phyloP scores from a whole-genome alignment of 2,329 filamentous ascomycete species.

The Zasmidium cellare region DNA sequence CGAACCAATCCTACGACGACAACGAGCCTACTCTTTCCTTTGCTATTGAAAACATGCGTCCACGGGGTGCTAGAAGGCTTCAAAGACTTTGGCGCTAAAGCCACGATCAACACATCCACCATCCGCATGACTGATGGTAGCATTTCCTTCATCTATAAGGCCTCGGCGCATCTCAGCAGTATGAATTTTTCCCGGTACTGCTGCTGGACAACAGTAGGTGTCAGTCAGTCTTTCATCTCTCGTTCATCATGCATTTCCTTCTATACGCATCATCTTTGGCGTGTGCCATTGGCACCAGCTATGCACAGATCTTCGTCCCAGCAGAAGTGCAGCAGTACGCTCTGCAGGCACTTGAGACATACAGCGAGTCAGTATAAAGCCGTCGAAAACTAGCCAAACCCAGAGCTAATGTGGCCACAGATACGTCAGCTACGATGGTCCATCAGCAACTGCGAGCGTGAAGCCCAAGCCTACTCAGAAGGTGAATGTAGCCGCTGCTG shows the following conservation, averaged over 20 bases:
- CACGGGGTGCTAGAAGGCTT: neutral
- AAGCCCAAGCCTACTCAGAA: neutral
- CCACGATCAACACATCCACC: neutral
- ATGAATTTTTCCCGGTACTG: neutral
- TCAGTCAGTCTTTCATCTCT: slow-evolving; percentile 3
- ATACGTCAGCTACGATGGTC: neutral
- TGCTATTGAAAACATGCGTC: neutral
- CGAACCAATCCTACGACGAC: neutral
- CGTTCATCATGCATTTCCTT: slow-evolving; percentile 16
- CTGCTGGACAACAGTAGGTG: neutral
- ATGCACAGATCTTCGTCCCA: slow-evolving; percentile 14
- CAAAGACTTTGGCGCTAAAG: neutral
- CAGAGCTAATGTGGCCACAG: neutral
- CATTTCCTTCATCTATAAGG: neutral
- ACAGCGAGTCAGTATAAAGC: neutral
- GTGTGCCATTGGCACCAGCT: slow-evolving; percentile 17
- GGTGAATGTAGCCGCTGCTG: neutral
- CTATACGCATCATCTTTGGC: slow-evolving; percentile 13
- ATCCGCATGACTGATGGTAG: neutral
- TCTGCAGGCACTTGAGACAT: neutral
- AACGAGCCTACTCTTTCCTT: neutral
- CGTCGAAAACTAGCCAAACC: too few relatives aligned
- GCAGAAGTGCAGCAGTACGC: slow-evolving; percentile 6
- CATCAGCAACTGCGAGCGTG: neutral
- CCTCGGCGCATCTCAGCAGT: neutral